Evolutionary conservation across 331 rosid species (phyloP).

Genomic region (Quercus phellos): DNA sequence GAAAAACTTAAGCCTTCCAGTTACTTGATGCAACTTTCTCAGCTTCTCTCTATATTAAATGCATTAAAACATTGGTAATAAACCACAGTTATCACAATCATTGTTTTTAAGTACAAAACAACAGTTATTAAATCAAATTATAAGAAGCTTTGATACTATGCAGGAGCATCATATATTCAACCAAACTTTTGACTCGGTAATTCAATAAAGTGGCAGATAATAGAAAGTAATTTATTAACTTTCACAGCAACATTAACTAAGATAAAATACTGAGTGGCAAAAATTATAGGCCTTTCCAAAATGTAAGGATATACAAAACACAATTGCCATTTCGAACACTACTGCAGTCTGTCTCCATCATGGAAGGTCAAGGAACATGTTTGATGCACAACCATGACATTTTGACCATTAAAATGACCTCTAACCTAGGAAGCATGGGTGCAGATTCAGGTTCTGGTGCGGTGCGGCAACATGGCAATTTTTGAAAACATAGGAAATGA

Average conservation of each 20-base stretch:
- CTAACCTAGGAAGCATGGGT: not conserved
- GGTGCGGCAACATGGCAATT: no score
- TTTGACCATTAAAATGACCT: not conserved
- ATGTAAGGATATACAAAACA: not conserved
- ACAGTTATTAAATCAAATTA: not conserved
- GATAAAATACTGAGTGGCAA: not conserved
- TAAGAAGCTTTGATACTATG: not conserved
- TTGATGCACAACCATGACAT: not conserved
- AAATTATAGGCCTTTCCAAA: not conserved
- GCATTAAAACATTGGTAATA: no score
- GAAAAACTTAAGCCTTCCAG: not conserved
- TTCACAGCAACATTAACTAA: not conserved
- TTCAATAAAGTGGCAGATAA: not conserved
- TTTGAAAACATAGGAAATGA: no score
- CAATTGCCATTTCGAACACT: not conserved
- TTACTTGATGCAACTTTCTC: not conserved
- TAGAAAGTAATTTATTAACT: not conserved
- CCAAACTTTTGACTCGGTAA: not conserved
- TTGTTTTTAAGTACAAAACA: not conserved
- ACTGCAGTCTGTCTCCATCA: not conserved
- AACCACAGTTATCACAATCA: not conserved
- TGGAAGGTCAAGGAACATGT: not conserved
- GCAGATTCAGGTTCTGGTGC: no score
- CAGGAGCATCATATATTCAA: not conserved
- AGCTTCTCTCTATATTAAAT: not conserved